These are phyloP conservation scores for Oryza brachyantha DNA, from an alignment of 176 grass and related monocot genomes.

Conservation along the genomic window DNA sequence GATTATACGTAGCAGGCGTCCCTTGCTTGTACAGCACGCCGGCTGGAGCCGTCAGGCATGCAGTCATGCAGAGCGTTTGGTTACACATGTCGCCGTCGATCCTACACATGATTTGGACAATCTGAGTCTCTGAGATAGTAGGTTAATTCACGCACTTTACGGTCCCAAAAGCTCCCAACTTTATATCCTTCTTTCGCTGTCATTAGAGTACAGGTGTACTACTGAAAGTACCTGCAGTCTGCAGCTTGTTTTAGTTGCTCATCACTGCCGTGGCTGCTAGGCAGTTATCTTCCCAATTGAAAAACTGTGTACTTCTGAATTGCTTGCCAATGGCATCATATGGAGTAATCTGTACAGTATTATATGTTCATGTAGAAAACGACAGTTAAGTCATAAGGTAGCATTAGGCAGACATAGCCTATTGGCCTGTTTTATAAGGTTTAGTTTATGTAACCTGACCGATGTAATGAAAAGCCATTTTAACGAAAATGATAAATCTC, in stretches of 20 bases:
- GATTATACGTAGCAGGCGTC: background rate
- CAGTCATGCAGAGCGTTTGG: background rate
- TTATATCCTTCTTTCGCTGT: background rate
- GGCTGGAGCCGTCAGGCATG: background rate
- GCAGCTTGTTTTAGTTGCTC: background rate
- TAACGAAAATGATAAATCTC: background rate
- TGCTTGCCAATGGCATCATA: background rate
- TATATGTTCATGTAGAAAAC: background rate
- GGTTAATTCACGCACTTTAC: conserved; percentile 14
- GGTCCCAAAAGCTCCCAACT: background rate
- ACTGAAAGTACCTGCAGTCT: background rate
- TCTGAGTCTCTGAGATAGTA: too few relatives aligned
- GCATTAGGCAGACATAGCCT: too few relatives aligned
- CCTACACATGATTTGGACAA: conserved; percentile 19
- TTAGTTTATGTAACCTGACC: background rate
- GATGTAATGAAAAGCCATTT: background rate
- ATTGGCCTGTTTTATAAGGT: too few relatives aligned
- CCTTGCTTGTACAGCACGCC: background rate
- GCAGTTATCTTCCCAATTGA: background rate
- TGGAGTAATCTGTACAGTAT: too few relatives aligned
- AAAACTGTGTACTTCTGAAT: background rate
- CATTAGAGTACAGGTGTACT: conserved; percentile 11
- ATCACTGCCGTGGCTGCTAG: background rate
- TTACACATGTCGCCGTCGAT: conserved; percentile 13
- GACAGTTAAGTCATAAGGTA: background rate